phyloP scores from a whole-genome alignment of 257 asterid species.

The Thymus quinquecostatus region DNA sequence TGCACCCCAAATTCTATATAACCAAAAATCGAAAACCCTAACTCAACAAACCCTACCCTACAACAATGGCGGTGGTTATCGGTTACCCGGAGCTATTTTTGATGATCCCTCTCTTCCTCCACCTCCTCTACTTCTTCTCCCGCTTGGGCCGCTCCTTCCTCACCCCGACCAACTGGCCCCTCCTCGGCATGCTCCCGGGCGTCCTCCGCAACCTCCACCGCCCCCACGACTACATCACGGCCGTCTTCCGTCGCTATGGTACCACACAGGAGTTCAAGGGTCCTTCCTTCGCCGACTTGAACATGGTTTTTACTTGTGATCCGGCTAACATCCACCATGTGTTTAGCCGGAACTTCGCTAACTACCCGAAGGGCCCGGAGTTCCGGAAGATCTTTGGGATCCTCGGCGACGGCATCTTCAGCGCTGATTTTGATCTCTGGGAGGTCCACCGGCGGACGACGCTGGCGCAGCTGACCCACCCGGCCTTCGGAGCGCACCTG shows the following conservation, averaged over 20 bases:
- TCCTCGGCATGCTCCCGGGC: slow-evolving; percentile 49
- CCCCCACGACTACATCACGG: slow-evolving; percentile 40
- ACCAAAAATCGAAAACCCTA: neutral
- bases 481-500: neutral
- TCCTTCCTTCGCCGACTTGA: slow-evolving; percentile 42
- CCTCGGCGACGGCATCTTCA: slow-evolving; percentile 51
- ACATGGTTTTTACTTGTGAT: slow-evolving; percentile 46
- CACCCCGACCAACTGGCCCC: slow-evolving; percentile 46
- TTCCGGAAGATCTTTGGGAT: slow-evolving; percentile 41
- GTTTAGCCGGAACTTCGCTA: slow-evolving; percentile 42
- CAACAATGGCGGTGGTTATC: neutral
- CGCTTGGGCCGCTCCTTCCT: neutral
- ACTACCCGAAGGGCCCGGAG: slow-evolving; percentile 52
- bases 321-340: slow-evolving; percentile 54
- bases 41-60: too few species aligned
- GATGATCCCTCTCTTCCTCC: neutral
- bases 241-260: slow-evolving; percentile 5
- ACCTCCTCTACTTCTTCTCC: neutral
- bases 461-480: neutral
- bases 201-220: slow-evolving; percentile 38
- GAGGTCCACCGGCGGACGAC: slow-evolving; percentile 27
- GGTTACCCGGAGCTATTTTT: neutral
- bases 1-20: neutral
- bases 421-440: slow-evolving; percentile 40
- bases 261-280: slow-evolving; percentile 16